Evolutionary conservation across 1,284 basidiomycete species (phyloP).

Genomic region (Peniophora sp.): DNA sequence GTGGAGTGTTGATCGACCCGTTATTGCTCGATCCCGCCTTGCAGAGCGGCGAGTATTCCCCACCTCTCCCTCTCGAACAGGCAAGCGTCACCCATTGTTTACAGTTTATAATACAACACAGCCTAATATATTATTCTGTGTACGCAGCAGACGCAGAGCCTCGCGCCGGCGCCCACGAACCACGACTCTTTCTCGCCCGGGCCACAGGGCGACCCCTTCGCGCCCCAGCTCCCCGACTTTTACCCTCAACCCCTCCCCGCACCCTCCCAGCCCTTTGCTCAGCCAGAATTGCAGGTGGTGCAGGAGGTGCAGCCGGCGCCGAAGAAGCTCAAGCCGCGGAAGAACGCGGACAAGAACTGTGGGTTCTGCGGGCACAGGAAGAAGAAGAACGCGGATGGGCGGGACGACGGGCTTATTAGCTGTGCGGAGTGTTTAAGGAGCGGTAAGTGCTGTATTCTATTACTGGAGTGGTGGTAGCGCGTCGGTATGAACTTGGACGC

Average conservation of each 20-base stretch:
- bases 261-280: constrained; percentile 15
- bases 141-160: neutral
- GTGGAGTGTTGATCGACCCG: constrained; percentile 72
- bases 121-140: no score
- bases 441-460: constrained; percentile 26
- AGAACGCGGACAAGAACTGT: constrained; percentile 50
- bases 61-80: neutral
- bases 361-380: constrained; percentile 56
- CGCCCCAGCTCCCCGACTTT: constrained; percentile 46
- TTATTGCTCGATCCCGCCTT: constrained; percentile 17
- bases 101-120: no score
- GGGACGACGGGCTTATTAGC: constrained; percentile 50
- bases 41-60: constrained; percentile 5
- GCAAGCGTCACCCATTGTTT: neutral
- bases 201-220: constrained; percentile 75
- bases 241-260: constrained; percentile 30
- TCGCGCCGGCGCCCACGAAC: neutral
- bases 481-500: neutral
- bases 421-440: constrained; percentile 11
- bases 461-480: neutral
- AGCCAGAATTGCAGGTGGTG: constrained; percentile 25
- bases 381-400: constrained; percentile 51
- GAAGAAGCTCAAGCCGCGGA: constrained; percentile 50
- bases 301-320: no score
- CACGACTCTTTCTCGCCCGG: constrained; percentile 46